A percentile compares a stretch with the other conserved stretches of the same genome.
Evolutionary conservation across 805 yeast genomes (phyloP).

Genomic region (Wickerhamomyces bovis): DNA sequence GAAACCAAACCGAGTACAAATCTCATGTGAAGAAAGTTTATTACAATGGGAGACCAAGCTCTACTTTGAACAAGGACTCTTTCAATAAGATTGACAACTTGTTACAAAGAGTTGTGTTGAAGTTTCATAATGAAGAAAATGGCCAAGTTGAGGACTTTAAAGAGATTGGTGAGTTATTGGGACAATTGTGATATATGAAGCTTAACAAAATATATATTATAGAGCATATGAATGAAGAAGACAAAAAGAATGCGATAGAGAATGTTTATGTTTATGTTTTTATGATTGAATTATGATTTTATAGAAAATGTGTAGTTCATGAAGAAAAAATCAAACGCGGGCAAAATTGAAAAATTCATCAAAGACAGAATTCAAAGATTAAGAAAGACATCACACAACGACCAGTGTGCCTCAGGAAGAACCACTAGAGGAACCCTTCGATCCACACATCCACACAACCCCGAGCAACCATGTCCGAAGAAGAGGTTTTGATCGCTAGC

Average conservation of each 20-base stretch:
- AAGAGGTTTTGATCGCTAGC: conserved; percentile 1
- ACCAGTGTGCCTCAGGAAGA: not conserved
- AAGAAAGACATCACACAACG: no score
- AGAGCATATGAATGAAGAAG: not conserved
- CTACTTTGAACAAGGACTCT: conserved; percentile 2
- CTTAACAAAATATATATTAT: not conserved
- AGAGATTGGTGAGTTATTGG: not conserved
- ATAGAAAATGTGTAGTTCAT: no score
- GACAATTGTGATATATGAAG: not conserved
- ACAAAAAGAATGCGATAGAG: not conserved
- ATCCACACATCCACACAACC: not conserved
- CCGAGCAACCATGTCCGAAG: not conserved
- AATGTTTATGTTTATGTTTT: not conserved
- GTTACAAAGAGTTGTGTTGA: conserved; percentile 4
- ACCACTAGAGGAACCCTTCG: no score
- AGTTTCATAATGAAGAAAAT: not conserved
- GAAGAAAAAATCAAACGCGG: not conserved
- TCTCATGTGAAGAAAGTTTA: conserved; percentile 10
- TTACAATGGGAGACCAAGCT: conserved; percentile 7
- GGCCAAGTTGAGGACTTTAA: not conserved
- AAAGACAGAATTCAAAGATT: no score
- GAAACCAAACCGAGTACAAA: conserved; percentile 3
- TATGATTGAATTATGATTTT: no score
- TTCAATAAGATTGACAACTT: conserved; percentile 9
- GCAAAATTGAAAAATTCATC: not conserved